Conservation (phyloP, 441 rosid species). For the Pelargonium fulgidum region DNA sequence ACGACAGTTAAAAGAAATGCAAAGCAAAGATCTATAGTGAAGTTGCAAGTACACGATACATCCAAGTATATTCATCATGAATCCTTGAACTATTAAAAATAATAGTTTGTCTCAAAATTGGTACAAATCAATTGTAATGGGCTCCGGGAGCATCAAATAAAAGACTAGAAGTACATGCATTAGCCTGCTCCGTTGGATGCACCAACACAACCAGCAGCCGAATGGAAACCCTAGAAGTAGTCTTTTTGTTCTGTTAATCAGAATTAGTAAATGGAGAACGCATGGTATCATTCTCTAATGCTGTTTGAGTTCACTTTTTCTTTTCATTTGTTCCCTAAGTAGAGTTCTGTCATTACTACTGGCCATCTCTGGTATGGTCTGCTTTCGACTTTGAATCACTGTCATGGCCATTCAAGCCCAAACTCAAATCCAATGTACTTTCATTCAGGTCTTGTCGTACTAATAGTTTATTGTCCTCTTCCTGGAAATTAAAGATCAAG, state of each 20-base stretch:
- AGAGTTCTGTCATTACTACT: background rate
- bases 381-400: conserved; percentile 29
- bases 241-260: conserved; percentile 17
- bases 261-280: conserved; percentile 11
- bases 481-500: conserved; percentile 20
- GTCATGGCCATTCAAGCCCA: conserved; percentile 51
- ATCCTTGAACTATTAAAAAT: conserved; percentile 18
- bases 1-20: no score
- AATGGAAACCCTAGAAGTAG: conserved; percentile 8
- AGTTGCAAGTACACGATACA: background rate
- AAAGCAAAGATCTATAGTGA: background rate
- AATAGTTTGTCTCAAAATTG: conserved; percentile 15
- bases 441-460: conserved; percentile 83
- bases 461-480: conserved; percentile 46
- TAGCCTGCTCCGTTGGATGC: conserved; percentile 13
- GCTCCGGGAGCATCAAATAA: conserved; percentile 23
- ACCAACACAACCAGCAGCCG: conserved; percentile 11
- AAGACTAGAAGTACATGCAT: conserved; percentile 15
- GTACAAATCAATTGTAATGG: conserved; percentile 22
- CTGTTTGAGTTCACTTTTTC: conserved; percentile 19
- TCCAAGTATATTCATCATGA: background rate
- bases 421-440: conserved; percentile 68
- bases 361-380: background rate
- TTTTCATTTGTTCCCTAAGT: background rate
- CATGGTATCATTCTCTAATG: conserved; percentile 15